These are phyloP conservation scores for Euphorbia corollata DNA, from an alignment of 441 rosid genomes.

Conservation along the genomic window DNA sequence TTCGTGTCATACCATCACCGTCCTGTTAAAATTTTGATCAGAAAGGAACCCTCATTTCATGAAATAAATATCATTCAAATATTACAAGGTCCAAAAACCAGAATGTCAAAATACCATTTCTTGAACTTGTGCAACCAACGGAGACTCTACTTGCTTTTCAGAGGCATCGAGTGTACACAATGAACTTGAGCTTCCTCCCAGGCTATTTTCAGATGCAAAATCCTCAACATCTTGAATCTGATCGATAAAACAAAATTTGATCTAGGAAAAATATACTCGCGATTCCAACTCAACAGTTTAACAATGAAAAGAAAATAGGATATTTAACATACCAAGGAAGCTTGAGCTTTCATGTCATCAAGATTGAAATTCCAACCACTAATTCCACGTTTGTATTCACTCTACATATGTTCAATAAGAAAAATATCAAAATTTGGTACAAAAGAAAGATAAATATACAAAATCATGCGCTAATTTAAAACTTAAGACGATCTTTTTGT, in stretches of 20 bases:
- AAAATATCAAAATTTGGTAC: background rate
- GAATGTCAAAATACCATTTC: constrained; percentile 36
- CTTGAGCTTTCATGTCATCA: constrained; percentile 93
- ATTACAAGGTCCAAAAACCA: constrained; percentile 10
- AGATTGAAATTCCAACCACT: constrained; percentile 97
- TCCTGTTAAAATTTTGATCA: constrained; percentile 40
- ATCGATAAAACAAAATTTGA: constrained; percentile 17
- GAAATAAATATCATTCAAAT: constrained; percentile 11
- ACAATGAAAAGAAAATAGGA: background rate
- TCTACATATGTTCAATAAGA: constrained; percentile 43
- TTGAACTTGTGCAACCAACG: constrained; percentile 24
- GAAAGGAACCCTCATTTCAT: constrained; percentile 18
- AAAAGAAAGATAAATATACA: background rate
- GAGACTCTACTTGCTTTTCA: constrained; percentile 43
- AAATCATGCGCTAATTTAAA: background rate
- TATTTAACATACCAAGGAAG: constrained; percentile 62
- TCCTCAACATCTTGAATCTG: constrained; percentile 84
- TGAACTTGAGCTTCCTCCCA: constrained; percentile 49
- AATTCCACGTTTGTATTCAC: constrained; percentile 92
- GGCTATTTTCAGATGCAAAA: constrained; percentile 34
- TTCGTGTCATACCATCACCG: constrained; percentile 30
- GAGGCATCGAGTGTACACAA: constrained; percentile 42
- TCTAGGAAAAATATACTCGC: background rate
- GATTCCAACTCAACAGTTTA: constrained; percentile 1
- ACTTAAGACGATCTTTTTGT: background rate